Percentiles rank a stretch among this genome's conserved stretches.
phyloP scores from a whole-genome alignment of 345 rosid species.

The Reutealis trisperma region DNA sequence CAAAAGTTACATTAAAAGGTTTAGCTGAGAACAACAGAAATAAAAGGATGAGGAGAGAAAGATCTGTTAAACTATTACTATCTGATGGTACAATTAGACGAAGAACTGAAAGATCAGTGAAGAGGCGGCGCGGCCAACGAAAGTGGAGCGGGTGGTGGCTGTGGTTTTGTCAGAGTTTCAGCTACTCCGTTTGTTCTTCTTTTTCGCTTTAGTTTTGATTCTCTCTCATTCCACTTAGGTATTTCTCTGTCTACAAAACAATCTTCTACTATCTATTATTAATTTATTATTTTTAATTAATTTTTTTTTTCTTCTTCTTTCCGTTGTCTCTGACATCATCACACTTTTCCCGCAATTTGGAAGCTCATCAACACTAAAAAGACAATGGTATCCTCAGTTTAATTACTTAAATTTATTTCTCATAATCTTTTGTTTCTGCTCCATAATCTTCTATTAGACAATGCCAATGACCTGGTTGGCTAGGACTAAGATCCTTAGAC shows the following conservation, averaged over 20 bases:
- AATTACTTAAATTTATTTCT: neutral
- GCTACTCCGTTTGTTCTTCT: neutral
- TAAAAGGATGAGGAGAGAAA: neutral
- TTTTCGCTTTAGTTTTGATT: neutral
- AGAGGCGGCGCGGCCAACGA: constrained; percentile 26
- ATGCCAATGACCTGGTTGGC: too few species aligned
- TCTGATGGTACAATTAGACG: too few species aligned
- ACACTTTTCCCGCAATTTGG: neutral
- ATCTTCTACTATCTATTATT: constrained; percentile 4
- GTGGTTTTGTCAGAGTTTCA: constrained; percentile 11
- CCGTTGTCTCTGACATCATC: constrained; percentile 5
- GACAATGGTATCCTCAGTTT: neutral
- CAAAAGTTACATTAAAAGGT: neutral
- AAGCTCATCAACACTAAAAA: neutral
- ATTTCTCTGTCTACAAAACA: neutral
- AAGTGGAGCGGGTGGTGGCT: constrained; percentile 9
- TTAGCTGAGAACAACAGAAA: neutral
- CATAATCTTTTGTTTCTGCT: too few species aligned
- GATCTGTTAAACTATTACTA: too few species aligned
- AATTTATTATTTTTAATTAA: too few species aligned
- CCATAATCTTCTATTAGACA: too few species aligned
- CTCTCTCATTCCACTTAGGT: constrained; percentile 22
- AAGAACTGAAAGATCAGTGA: neutral
- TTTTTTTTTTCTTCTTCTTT: neutral
- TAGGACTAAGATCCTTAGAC: too few species aligned